Conservation (phyloP, 371 early-diverging fungal species). For the Mortierella sp. region DNA sequence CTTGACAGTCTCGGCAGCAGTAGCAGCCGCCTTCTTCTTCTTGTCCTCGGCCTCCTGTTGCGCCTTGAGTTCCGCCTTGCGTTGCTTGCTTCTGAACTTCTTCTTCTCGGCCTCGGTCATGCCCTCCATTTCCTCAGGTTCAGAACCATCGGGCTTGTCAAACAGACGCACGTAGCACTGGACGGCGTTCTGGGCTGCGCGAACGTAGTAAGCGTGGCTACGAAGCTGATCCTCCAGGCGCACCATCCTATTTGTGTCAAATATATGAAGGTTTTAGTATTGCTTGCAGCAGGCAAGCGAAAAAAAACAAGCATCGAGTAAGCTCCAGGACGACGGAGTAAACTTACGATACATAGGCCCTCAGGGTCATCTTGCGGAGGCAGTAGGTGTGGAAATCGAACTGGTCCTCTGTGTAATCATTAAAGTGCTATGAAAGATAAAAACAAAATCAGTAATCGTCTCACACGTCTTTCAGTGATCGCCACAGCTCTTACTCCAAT, state of each 20-base stretch:
- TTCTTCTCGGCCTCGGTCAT: slow-evolving; percentile 76
- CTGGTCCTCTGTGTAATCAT: slow-evolving; percentile 92
- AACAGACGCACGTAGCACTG: slow-evolving; percentile 77
- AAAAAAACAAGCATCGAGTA: too few relatives aligned
- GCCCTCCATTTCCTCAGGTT: slow-evolving; percentile 63
- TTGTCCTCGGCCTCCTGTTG: slow-evolving; percentile 57
- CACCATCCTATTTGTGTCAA: slow-evolving; percentile 60
- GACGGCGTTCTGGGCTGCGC: slow-evolving; percentile 84
- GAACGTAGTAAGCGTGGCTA: slow-evolving; percentile 78
- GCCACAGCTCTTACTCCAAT: too few relatives aligned
- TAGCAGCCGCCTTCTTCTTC: slow-evolving; percentile 33
- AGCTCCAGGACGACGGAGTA: background rate
- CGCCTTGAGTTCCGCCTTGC: slow-evolving; percentile 57
- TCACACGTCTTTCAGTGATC: background rate
- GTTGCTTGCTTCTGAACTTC: slow-evolving; percentile 61
- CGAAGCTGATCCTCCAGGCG: slow-evolving; percentile 83
- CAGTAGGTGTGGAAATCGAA: slow-evolving; percentile 97
- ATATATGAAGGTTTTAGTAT: background rate
- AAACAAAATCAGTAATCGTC: background rate
- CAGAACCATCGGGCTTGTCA: slow-evolving; percentile 70
- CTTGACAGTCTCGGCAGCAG: slow-evolving; percentile 57
- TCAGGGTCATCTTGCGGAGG: slow-evolving; percentile 90
- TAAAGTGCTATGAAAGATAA: slow-evolving; percentile 61
- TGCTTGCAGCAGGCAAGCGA: background rate
- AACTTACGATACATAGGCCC: slow-evolving; percentile 81